Base-by-base conservation (phyloP, 2,329 filamentous ascomycete genomes). In the Ophiobolus disseminans region DNA sequence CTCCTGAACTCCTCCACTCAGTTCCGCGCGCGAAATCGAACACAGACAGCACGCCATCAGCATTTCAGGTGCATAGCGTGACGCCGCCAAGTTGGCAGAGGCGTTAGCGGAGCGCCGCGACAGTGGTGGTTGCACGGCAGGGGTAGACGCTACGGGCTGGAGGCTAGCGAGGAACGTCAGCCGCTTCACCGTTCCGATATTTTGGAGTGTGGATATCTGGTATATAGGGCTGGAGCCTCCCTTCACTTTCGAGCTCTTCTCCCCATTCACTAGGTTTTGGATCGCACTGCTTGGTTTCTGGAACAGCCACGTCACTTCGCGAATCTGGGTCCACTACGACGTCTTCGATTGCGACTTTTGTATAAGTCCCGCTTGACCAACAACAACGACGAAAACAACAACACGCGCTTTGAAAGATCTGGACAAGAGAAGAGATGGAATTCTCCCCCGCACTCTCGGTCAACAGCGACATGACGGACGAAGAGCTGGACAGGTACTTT, bases 401-500 rank as follows among this genome's bases (percentile, higher is more conserved):
- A 38, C 9, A n/a, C n/a, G n/a, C n/a, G 20, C 2, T 16, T 16
- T 5, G 6, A 14, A 13, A 10, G 19, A 23, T n/a, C 9, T 4
- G 23, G 21, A 23, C 5, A 2, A 1, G n/a, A n/a, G 9, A 38
- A 38, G 35, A 41, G 13, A 69, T 67, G 65, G 58, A 66, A 19
- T 60, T 57, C 35, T 68, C 65, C 2, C 65, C 65, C 14, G 63
- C 65, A 11, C 49, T 62, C 25, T 66, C 63, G 4, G 38, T 58
- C 26, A 58, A 53, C 51, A 57, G 62, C 60, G 63, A 72, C 56
- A 62, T 72, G 57, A 70, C 69, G 36, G 67, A 72, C 46, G 72
- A 73, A 44, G 70, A 73, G 49, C 46, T 74, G 55, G 73, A 75
- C 37, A 55, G 54, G 46, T 75, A 73, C 58, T 72, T 75, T 53